Conservation (phyloP, 1,139 yeast species). For the Pneumocystis jirovecii region DNA sequence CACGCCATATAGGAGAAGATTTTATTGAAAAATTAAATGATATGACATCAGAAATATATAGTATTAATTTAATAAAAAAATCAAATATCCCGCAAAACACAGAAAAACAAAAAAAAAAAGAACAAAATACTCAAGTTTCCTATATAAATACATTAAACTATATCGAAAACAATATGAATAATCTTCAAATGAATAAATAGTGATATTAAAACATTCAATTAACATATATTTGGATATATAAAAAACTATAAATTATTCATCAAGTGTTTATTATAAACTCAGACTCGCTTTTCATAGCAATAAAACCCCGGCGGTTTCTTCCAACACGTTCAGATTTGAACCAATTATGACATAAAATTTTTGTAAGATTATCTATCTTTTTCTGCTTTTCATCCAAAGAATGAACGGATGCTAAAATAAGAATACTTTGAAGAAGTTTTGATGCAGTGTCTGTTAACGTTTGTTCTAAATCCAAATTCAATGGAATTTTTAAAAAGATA, state of each 20-base stretch:
- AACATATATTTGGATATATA: not conserved
- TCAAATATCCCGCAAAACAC: not conserved
- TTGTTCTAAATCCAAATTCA: constrained; percentile 3
- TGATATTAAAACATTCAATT: not conserved
- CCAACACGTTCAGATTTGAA: constrained; percentile 6
- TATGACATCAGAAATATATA: not conserved
- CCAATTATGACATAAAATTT: constrained; percentile 5
- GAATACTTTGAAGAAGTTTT: constrained; percentile 41
- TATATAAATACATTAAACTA: not conserved
- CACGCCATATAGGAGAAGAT: not conserved
- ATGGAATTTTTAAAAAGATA: constrained; percentile 7
- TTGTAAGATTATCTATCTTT: constrained; percentile 33
- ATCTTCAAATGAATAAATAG: not conserved
- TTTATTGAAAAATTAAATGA: not conserved
- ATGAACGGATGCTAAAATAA: constrained; percentile 36
- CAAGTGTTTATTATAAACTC: not conserved
- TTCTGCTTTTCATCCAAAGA: constrained; percentile 39
- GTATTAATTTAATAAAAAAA: not conserved
- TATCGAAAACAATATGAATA: not conserved
- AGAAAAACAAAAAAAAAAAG: not conserved
- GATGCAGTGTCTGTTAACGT: constrained; percentile 24
- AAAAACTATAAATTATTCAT: not conserved
- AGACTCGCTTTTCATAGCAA: not conserved
- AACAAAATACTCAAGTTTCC: not conserved
- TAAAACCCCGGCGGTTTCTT: constrained; percentile 10